A percentile compares a stretch with the other conserved stretches of the same genome.
Evolutionary conservation across 148 eudicot species (phyloP).

Genomic region (Talinum fruticosum): DNA sequence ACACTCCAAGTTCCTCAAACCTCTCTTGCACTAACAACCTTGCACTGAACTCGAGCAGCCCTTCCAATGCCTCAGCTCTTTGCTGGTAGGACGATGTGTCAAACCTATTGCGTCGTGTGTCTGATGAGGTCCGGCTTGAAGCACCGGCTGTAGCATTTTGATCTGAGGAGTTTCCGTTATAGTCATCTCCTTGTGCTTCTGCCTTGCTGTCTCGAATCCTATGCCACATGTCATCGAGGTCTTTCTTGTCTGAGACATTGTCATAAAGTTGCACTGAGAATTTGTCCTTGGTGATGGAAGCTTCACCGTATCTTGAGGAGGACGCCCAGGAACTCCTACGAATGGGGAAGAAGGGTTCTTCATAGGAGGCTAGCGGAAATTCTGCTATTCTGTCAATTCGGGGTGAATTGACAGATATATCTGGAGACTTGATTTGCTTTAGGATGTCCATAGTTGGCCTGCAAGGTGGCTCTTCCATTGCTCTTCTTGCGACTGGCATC

Average conservation of each 20-base stretch:
- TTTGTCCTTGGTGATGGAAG: conserved; percentile 75
- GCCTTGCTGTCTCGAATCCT: conserved; percentile 29
- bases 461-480: conserved; percentile 26
- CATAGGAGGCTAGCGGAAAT: conserved; percentile 64
- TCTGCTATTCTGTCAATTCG: conserved; percentile 83
- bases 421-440: conserved; percentile 60
- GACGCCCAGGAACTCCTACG: conserved; percentile 42
- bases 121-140: conserved; percentile 76
- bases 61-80: conserved; percentile 89
- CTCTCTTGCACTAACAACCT: conserved; percentile 71
- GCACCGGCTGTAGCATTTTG: conserved; percentile 87
- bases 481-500: conserved; percentile 46
- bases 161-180: conserved; percentile 54
- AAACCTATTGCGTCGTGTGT: conserved; percentile 47
- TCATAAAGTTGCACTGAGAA: conserved; percentile 62
- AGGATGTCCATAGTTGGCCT: conserved; percentile 37
- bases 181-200: conserved; percentile 30
- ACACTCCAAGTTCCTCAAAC: conserved; percentile 76
- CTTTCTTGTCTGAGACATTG: conserved; percentile 33
- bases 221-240: conserved; percentile 39
- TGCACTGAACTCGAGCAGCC: conserved; percentile 95
- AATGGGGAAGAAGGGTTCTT: conserved; percentile 50
- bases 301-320: conserved; percentile 47
- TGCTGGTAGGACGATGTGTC: conserved; percentile 77
- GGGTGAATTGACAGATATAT: conserved; percentile 82